Evolutionary conservation across 345 rosid genomes (phyloP).

Genomic region (Clausena lansium): DNA sequence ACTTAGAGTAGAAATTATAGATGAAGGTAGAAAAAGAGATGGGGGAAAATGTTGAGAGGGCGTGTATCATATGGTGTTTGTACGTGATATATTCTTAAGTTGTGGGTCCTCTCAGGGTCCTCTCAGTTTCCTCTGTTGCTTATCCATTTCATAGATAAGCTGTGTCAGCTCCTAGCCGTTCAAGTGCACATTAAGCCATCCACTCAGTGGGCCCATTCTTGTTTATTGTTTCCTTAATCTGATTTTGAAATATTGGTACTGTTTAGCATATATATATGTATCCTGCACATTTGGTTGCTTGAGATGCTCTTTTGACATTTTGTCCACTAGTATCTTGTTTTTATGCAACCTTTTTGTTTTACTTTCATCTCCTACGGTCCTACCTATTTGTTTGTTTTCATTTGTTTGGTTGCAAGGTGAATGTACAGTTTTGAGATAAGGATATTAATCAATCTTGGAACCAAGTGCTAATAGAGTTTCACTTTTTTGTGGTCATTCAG

Average conservation of each 20-base stretch:
- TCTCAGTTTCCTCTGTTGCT: not conserved
- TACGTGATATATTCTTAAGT: not conserved
- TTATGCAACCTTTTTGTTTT: not conserved
- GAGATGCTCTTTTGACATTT: not conserved
- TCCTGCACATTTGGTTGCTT: slow-evolving; percentile 1
- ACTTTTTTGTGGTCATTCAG: slow-evolving; percentile 19
- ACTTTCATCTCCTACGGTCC: not conserved
- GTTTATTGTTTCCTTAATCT: not conserved
- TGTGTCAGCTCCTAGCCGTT: not conserved
- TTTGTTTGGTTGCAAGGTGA: slow-evolving; percentile 1
- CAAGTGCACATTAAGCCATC: not conserved
- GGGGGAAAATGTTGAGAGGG: not conserved
- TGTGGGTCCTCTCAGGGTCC: slow-evolving; percentile 10
- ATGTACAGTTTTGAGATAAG: not conserved
- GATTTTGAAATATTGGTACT: not conserved
- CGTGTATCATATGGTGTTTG: not conserved
- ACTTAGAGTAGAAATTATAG: not conserved
- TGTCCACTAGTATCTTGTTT: not conserved
- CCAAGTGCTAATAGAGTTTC: not conserved
- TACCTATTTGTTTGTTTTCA: not conserved
- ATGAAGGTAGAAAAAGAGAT: not conserved
- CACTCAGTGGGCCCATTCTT: slow-evolving; percentile 8
- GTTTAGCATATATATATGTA: not conserved
- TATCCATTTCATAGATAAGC: not conserved
- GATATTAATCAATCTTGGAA: not conserved